A percentile compares a stretch with the other conserved stretches of the same genome.
These are phyloP conservation scores for Trichoderma afroharzianum DNA, from an alignment of 2,329 filamentous ascomycete genomes.

Conservation along the genomic window DNA sequence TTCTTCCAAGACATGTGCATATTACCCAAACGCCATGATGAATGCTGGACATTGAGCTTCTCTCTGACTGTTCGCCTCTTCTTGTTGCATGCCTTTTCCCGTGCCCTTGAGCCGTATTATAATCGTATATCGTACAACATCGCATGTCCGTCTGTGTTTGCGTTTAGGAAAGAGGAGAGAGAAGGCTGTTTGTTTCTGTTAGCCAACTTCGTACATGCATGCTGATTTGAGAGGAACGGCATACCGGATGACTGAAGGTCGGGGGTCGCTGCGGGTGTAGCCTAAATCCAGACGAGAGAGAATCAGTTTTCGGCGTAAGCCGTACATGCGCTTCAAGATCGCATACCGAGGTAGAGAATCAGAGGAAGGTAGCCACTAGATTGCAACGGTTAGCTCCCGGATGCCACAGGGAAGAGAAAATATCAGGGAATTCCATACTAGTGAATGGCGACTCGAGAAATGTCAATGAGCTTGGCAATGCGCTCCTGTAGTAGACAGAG, in stretches of 20 bases:
- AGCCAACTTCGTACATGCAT: neutral
- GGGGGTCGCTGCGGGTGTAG: conserved; percentile 90
- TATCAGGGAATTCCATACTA: conserved; percentile 60
- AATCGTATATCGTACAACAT: conserved; percentile 14
- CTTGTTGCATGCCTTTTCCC: neutral
- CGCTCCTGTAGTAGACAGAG: conserved; percentile 65
- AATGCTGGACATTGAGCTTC: conserved; percentile 23
- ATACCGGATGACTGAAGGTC: conserved; percentile 66
- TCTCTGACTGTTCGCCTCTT: neutral
- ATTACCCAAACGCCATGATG: conserved; percentile 25
- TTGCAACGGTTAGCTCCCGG: conserved; percentile 32
- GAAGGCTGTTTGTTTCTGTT: conserved; percentile 43
- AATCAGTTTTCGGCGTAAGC: conserved; percentile 25
- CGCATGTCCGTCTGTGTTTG: neutral
- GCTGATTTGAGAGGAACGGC: conserved; percentile 17
- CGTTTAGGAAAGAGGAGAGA: conserved; percentile 60
- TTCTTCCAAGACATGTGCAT: neutral
- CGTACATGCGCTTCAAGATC: conserved; percentile 21
- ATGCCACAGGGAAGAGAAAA: neutral
- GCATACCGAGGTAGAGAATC: conserved; percentile 89
- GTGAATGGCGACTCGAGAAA: conserved; percentile 90
- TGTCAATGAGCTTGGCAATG: conserved; percentile 93
- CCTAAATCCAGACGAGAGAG: conserved; percentile 46
- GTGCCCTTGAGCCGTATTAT: neutral
- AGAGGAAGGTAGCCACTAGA: conserved; percentile 88